phyloP scores from a whole-genome alignment of 805 yeast species.

The Tanozyma kutaoensis region DNA sequence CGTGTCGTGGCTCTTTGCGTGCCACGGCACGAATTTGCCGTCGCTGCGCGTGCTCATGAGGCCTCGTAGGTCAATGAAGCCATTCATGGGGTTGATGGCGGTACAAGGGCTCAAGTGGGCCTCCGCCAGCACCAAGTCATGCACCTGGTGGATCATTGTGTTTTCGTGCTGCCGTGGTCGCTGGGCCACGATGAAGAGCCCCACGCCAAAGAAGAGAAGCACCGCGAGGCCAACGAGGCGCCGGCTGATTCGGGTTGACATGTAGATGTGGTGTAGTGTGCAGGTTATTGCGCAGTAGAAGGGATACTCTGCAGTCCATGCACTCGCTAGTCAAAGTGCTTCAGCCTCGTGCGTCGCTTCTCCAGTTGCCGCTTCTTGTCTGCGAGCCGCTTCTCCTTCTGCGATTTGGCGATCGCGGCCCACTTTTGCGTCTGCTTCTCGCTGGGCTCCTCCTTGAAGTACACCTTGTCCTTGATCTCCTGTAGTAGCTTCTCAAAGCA shows the following conservation, averaged over 20 bases:
- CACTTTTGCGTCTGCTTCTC: conserved; percentile 37
- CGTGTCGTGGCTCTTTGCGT: conserved; percentile 57
- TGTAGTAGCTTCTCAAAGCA: conserved; percentile 48
- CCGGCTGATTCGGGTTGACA: too few relatives aligned
- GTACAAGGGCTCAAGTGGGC: too few relatives aligned
- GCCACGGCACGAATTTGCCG: conserved; percentile 40
- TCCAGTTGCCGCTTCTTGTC: conserved; percentile 24
- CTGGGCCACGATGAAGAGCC: too few relatives aligned
- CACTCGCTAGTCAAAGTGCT: conserved; percentile 16
- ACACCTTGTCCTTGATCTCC: conserved; percentile 34
- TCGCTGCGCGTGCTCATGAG: conserved; percentile 34
- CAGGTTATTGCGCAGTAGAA: too few relatives aligned
- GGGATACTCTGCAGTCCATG: too few relatives aligned
- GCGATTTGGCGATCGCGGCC: conserved; percentile 23
- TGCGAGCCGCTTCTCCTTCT: conserved; percentile 17
- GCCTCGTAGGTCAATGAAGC: conserved; percentile 40
- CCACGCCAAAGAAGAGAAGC: too few relatives aligned
- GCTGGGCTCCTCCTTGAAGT: conserved; percentile 34
- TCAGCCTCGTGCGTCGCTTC: conserved; percentile 21
- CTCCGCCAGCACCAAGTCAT: too few relatives aligned
- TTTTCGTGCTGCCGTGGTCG: too few relatives aligned
- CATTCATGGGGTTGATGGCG: conserved; percentile 27
- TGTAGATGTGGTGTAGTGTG: too few relatives aligned
- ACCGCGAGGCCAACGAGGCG: too few relatives aligned
- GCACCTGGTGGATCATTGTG: too few relatives aligned